Evolutionary conservation across 2,329 filamentous ascomycete genomes (phyloP), one percentile per base, ranked within the genome.

Genomic region (Diplocarpon rosae): DNA sequence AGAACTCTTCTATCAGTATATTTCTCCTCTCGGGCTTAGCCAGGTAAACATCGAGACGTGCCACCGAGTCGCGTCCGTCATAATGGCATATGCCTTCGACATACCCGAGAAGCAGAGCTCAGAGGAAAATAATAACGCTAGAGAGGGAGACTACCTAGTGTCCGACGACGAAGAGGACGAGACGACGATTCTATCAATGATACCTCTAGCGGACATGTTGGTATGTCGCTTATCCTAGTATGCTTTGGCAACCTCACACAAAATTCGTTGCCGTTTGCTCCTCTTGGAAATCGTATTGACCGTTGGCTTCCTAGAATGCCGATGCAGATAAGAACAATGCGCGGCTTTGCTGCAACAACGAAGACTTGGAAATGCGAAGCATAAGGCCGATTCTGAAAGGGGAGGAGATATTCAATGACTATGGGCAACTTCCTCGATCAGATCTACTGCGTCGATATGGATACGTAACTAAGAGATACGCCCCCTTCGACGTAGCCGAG

Each of bases 1-100:
- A 49, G 64, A 72, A 38, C 67, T 67, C 30, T 82, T 83, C 56
- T 62, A 64, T 8, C 63, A 72, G 29, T 65, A 69, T 20, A 62
- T 83, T 20, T 56, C 74, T 4, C 77, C 76, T 1, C 60, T 80
- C n/a, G 62, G 71, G 11, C 54, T 75, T 55, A 39, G 51, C 51
- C 50, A 62, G 53, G 49, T 63, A 71, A 43, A 59, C 62, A 52
- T 69, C 48, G 57, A 69, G 47, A 57, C 58, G 11, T 76, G 76
- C 56, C 80, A 84, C 59, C 67, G 71, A 28, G 79, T 83, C 69
- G 80, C 76, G 10, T 80, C 75, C 8, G 69, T 77, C 14, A 82
- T 85, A 52, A 84, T 84, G 80, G 78, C 79, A 6, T 85, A 84
- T 59, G 80, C 79, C 6, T 85, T 85, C 57, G 81, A 85, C 52